Conservation (phyloP, 345 rosid genomes). For the Citrus medica region DNA sequence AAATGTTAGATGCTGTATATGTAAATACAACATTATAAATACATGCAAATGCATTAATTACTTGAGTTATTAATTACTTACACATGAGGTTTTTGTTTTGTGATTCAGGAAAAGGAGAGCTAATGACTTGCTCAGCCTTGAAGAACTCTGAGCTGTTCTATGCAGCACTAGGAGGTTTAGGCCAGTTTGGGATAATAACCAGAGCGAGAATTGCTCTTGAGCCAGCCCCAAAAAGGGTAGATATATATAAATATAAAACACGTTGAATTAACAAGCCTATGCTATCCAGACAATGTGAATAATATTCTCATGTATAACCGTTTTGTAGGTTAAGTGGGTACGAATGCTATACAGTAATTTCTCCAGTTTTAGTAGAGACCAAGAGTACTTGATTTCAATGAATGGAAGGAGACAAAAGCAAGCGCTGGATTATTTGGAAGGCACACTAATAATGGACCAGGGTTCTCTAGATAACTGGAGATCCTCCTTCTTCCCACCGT, state of each 20-base stretch:
- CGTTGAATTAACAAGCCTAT: neutral
- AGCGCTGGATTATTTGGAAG: slow-evolving; percentile 63
- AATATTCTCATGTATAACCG: neutral
- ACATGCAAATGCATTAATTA: slow-evolving; percentile 18
- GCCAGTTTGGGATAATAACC: slow-evolving; percentile 82
- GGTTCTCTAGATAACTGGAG: slow-evolving; percentile 57
- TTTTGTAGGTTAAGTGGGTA: slow-evolving; percentile 62
- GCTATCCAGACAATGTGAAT: too few relatives aligned
- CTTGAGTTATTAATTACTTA: neutral
- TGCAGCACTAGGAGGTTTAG: slow-evolving; percentile 75
- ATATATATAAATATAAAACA: neutral
- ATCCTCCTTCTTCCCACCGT: slow-evolving; percentile 60
- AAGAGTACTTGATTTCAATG: slow-evolving; percentile 56
- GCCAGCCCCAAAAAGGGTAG: slow-evolving; percentile 65
- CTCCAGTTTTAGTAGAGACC: slow-evolving; percentile 55
- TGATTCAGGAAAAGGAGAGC: slow-evolving; percentile 60
- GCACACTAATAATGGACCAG: slow-evolving; percentile 52
- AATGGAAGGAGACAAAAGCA: slow-evolving; percentile 33
- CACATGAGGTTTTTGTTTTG: neutral
- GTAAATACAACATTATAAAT: neutral
- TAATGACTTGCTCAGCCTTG: slow-evolving; percentile 49
- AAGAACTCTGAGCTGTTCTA: slow-evolving; percentile 56
- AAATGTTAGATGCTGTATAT: too few relatives aligned
- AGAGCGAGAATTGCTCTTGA: slow-evolving; percentile 68
- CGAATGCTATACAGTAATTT: slow-evolving; percentile 67